Conservation (phyloP, 2,329 filamentous ascomycete species). For the Paraphaeosphaeria sporulosa region DNA sequence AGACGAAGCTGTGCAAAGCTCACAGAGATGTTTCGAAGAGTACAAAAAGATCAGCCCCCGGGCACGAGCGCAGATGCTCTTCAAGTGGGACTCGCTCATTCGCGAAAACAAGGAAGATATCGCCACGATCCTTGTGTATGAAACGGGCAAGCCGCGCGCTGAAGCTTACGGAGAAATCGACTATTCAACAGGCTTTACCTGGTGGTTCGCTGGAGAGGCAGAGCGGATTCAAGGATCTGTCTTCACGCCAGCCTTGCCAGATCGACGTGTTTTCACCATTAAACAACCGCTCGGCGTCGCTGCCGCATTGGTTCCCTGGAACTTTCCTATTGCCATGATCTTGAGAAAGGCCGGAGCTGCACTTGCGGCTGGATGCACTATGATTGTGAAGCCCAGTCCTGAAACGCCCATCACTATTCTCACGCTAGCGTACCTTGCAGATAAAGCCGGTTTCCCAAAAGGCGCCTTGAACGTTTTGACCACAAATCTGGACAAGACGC, state of each 20-base stretch:
- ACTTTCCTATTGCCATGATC: constrained; percentile 74
- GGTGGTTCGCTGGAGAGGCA: constrained; percentile 68
- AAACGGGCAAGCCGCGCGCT: constrained; percentile 62
- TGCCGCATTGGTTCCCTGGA: constrained; percentile 75
- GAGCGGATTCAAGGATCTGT: constrained; percentile 69
- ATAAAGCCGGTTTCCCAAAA: constrained; percentile 58
- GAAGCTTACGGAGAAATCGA: constrained; percentile 63
- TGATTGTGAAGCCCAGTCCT: constrained; percentile 63
- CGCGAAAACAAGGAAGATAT: constrained; percentile 68
- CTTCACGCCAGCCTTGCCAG: constrained; percentile 65
- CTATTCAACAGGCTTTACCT: constrained; percentile 62
- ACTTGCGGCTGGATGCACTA: constrained; percentile 75
- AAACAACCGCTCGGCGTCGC: constrained; percentile 78
- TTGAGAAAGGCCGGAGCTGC: constrained; percentile 73
- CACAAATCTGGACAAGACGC: constrained; percentile 64
- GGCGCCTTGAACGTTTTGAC: constrained; percentile 69
- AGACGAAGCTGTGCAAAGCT: constrained; percentile 64
- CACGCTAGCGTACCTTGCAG: constrained; percentile 48
- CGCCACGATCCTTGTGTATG: constrained; percentile 68
- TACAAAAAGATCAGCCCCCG: constrained; percentile 69
- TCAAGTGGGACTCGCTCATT: constrained; percentile 72
- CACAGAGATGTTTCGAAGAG: constrained; percentile 66
- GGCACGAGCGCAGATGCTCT: constrained; percentile 66
- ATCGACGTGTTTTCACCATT: constrained; percentile 72
- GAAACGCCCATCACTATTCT: constrained; percentile 51